A percentile compares a stretch with the other conserved stretches of the same genome.
phyloP scores from a whole-genome alignment of 1,284 basidiomycete species.

The Irpex sp. region DNA sequence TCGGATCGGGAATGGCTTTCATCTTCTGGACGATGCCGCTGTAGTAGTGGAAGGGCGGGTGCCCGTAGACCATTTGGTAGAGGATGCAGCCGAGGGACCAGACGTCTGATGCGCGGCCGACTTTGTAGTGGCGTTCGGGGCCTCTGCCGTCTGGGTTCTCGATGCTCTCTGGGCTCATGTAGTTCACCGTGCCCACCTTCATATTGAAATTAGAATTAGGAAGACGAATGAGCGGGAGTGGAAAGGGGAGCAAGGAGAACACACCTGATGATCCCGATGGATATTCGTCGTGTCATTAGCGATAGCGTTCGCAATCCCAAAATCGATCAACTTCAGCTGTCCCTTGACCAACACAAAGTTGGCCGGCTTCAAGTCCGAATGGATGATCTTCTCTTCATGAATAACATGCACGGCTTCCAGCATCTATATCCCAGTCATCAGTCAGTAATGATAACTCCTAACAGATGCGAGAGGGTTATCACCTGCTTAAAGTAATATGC shows the following conservation, averaged over 20 bases:
- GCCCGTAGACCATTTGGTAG: constrained; percentile 96
- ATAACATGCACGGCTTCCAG: constrained; percentile 92
- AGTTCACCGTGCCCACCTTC: constrained; percentile 67
- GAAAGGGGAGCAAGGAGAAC: not conserved
- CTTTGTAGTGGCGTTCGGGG: constrained; percentile 62
- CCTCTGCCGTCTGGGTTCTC: constrained; percentile 68
- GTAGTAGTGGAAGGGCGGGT: constrained; percentile 87
- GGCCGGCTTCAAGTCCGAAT: constrained; percentile 93
- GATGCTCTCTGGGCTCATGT: constrained; percentile 94
- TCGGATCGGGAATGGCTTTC: constrained; percentile 77
- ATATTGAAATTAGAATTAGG: too few relatives aligned
- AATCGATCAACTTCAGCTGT: constrained; percentile 92
- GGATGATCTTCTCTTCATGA: constrained; percentile 94
- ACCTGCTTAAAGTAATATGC: constrained; percentile 96
- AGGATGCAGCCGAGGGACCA: constrained; percentile 98
- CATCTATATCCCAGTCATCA: constrained; percentile 53
- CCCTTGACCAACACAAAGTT: constrained; percentile 95
- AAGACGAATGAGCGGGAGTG: too few relatives aligned
- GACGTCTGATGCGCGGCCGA: constrained; percentile 87
- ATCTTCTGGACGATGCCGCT: constrained; percentile 76
- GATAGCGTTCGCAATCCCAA: constrained; percentile 95
- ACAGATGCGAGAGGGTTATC: constrained; percentile 15
- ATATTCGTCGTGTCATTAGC: constrained; percentile 97
- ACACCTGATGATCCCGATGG: constrained; percentile 86
- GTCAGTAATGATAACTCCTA: not conserved